Percentiles rank a stretch among this genome's conserved stretches.
Conservation (phyloP, 2,329 filamentous ascomycete genomes). For the Ascochyta clinopodiicola region DNA sequence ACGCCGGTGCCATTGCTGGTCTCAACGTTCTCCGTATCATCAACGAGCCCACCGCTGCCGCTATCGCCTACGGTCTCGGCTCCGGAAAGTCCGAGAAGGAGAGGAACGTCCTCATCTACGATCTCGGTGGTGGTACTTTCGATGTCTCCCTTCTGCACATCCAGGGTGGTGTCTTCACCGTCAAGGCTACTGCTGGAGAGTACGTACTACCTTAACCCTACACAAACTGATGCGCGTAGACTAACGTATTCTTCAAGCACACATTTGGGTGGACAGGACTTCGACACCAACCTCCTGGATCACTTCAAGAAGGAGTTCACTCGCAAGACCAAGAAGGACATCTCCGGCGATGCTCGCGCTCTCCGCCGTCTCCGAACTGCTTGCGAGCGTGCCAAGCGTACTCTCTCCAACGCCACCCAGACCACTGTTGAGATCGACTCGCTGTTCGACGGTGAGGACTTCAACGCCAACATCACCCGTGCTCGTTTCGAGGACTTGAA, state of each 20-base stretch:
- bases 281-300: slow-evolving; percentile 93
- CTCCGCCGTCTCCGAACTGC: slow-evolving; percentile 95
- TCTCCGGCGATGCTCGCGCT: slow-evolving; percentile 84
- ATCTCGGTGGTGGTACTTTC: slow-evolving; percentile 99
- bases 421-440: slow-evolving; percentile 99
- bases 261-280: slow-evolving; percentile 94
- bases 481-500: slow-evolving; percentile 99
- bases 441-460: slow-evolving; percentile 97
- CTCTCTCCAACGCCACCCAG: slow-evolving; percentile 94
- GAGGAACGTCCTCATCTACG: slow-evolving; percentile 99
- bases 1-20: slow-evolving; percentile 95
- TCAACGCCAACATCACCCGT: slow-evolving; percentile 96
- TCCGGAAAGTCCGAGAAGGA: slow-evolving; percentile 95
- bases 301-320: slow-evolving; percentile 97
- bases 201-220: slow-evolving; percentile 2
- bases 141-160: slow-evolving; percentile 99
- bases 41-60: slow-evolving; percentile 98
- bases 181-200: slow-evolving; percentile 97
- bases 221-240: neutral
- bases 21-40: slow-evolving; percentile 99
- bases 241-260: slow-evolving; percentile 54
- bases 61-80: slow-evolving; percentile 97
- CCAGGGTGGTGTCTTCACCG: slow-evolving; percentile 98
- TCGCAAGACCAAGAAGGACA: slow-evolving; percentile 69
- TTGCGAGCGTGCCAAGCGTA: slow-evolving; percentile 99